Percentiles rank a stretch among this genome's conserved stretches.
Conservation (phyloP, 2,329 filamentous ascomycete species). For the Penicillium glabrum region DNA sequence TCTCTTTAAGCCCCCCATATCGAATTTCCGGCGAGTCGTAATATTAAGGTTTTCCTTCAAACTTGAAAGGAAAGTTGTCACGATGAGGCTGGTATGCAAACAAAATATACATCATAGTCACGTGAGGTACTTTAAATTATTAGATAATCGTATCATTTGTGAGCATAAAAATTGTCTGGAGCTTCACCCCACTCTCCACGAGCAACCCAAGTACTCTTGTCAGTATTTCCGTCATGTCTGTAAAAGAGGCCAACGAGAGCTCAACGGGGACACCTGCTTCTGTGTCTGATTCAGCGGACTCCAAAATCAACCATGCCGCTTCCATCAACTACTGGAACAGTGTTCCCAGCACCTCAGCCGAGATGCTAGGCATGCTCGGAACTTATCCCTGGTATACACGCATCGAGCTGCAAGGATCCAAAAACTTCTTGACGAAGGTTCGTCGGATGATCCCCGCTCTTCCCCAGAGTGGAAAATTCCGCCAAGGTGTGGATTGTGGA, state of each 20-base stretch:
- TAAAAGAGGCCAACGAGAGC: neutral
- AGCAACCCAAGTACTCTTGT: neutral
- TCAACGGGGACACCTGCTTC: neutral
- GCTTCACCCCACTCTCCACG: neutral
- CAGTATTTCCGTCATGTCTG: neutral
- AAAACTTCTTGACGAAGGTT: conserved; percentile 68
- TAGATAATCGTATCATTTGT: neutral
- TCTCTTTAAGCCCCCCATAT: neutral
- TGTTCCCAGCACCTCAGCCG: conserved; percentile 38
- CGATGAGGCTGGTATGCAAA: neutral
- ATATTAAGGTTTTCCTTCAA: neutral
- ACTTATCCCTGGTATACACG: conserved; percentile 67
- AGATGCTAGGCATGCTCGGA: conserved; percentile 70
- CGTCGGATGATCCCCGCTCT: conserved; percentile 37
- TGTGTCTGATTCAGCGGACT: conserved; percentile 6
- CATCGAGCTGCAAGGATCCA: conserved; percentile 69
- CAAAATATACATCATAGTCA: conserved; percentile 1
- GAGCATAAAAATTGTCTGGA: conserved; percentile 1
- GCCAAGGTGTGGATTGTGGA: conserved; percentile 58
- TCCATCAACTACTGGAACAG: conserved; percentile 42
- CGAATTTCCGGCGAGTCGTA: too few species aligned
- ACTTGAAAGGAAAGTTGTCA: neutral
- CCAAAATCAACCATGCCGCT: conserved; percentile 35
- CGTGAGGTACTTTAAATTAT: neutral
- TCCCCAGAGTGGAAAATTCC: conserved; percentile 11